A percentile compares a stretch with the other conserved stretches of the same genome.
phyloP scores from a whole-genome alignment of 2,329 filamentous ascomycete genomes.

The Colletotrichum destructivum region DNA sequence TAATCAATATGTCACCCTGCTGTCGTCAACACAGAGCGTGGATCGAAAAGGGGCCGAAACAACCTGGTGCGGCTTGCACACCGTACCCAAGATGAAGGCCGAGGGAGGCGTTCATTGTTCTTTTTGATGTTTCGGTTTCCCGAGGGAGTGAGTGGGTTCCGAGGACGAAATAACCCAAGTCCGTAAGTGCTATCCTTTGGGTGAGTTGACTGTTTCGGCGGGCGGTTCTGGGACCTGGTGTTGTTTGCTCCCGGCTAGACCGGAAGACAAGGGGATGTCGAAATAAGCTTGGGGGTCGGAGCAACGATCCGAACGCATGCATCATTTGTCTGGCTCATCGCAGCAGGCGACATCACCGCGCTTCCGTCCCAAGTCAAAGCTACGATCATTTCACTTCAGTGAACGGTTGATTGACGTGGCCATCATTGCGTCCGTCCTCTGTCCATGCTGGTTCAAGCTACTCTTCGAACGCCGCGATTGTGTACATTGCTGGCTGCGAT shows the following conservation, averaged over 20 bases:
- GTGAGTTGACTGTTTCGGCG: no score
- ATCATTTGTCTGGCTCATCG: not conserved
- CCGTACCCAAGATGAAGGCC: slow-evolving; percentile 1
- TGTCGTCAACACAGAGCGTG: not conserved
- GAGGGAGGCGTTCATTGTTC: not conserved
- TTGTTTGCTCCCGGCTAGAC: not conserved
- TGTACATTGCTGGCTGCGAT: not conserved
- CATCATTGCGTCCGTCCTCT: no score
- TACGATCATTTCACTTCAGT: no score
- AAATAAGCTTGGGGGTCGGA: slow-evolving; percentile 12
- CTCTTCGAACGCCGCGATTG: no score
- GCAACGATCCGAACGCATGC: slow-evolving; percentile 4
- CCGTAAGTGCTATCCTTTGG: not conserved
- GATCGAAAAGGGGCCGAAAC: not conserved
- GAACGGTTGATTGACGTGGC: no score
- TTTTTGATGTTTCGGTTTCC: not conserved
- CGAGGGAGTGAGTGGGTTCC: no score
- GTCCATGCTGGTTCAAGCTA: no score
- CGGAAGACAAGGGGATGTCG: slow-evolving; percentile 4
- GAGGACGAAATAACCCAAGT: not conserved
- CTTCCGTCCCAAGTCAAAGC: no score
- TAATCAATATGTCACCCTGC: not conserved
- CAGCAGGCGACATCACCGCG: not conserved
- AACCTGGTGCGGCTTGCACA: not conserved
- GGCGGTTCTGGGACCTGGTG: not conserved